Evolutionary conservation across 2,329 filamentous ascomycete species (phyloP), one percentile per base, ranked within the genome.

Genomic region (Trichoderma asperellum): DNA sequence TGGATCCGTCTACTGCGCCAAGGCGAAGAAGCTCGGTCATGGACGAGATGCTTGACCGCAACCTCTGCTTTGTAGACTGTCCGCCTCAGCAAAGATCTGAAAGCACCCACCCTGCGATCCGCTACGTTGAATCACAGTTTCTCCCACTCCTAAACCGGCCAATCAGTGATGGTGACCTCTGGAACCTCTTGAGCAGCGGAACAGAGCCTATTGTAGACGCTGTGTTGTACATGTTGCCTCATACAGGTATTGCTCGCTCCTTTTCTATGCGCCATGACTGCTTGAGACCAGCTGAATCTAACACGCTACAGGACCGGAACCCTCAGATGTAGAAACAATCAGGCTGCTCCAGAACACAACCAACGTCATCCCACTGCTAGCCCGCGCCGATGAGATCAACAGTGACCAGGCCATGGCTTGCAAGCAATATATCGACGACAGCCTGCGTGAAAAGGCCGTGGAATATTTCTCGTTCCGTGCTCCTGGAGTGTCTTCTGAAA

Each of bases 21-120:
- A 71, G 87, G 58, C 86, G 89, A 75, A 86, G 91, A 74, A 92
- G 90, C 77, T 95, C 75, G 5, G 62, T 71, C 63, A 89, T 89
- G 8, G 94, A 96, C 72, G 87, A 89, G 27, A 87, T 97, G 49
- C 82, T 98, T 57, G 95, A 98, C 77, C 88, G 95, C 35, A 99
- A 99, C 76, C 81, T 99, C 5, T 97, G 93, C 79, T 97, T 99
- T 77, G 89, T 97, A 69, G 95, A 98, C 80, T 95, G 92, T 2
- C 88, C 91, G 12, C 89, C 90, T 14, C 89, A 88, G 78, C 81
- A 84, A 52, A 59, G 6, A 5, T 34, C 57, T 27, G 24, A 55
- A 37, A 60, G 49, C 32, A 66, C 58, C 84, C 82, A 63, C 88
- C 89, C 61, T 85, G 88, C 91, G 49, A 80, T 91, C 16, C 84